These are phyloP conservation scores for Picea abies DNA, from an alignment of 83 land plant genomes.

Conservation along the genomic window DNA sequence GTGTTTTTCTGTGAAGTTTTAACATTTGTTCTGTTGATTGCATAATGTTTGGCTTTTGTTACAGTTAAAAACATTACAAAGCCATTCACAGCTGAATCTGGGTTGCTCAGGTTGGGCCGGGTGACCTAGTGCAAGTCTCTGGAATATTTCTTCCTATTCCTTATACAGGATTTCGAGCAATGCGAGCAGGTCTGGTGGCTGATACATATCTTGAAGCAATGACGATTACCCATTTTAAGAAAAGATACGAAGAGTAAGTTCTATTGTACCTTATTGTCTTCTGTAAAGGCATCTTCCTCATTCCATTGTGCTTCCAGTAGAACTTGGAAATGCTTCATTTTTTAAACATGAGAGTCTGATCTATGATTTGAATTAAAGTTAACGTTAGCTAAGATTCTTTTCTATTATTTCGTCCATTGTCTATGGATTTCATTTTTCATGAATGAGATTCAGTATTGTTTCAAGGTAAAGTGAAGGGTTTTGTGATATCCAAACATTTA, in stretches of 20 bases:
- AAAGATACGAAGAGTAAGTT: conserved; percentile 97
- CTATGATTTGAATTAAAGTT: background rate
- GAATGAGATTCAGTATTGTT: background rate
- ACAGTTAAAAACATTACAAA: no score
- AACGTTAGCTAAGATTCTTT: background rate
- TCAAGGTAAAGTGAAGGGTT: background rate
- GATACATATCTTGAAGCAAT: conserved; percentile 97
- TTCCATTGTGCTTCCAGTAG: no score
- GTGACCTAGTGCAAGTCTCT: conserved; percentile 95
- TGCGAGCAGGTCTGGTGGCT: conserved; percentile 98
- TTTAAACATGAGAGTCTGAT: background rate
- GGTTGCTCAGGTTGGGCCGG: conserved; percentile 83
- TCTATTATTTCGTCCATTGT: no score
- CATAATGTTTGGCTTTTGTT: no score
- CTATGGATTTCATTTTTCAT: background rate
- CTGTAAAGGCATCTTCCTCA: background rate
- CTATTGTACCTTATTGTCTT: background rate
- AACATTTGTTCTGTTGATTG: background rate
- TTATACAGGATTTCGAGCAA: conserved; percentile 89
- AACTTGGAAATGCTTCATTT: background rate
- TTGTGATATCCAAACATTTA: background rate
- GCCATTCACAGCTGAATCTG: background rate
- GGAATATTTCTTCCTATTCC: conserved; percentile 98
- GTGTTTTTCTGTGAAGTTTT: conserved; percentile 1
- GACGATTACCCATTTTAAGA: conserved; percentile 94